Base-by-base conservation (phyloP, 2,329 filamentous ascomycete species). In the Pseudohalonectria lignicola region DNA sequence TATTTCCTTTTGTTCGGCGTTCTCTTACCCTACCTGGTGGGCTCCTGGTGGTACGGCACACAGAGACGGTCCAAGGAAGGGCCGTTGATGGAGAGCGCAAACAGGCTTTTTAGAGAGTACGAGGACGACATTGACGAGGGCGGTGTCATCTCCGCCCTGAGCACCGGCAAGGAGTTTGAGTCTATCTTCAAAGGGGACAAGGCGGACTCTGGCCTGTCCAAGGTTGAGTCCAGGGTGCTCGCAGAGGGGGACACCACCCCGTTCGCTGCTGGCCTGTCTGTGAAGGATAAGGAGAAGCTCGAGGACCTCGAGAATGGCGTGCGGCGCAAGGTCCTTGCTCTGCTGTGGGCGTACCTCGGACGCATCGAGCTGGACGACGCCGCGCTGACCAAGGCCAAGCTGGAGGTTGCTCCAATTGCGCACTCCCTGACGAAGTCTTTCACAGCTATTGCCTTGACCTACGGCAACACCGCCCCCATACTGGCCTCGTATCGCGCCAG, bases 41-140 rank as follows among this genome's bases (percentile, higher is more conserved):
- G 92, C 34, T 87, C 83, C 42, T 98, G 92, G 92, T 98, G 92
- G 92, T 98, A 98, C 56, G 92, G 93, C 43, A 93, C 86, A 25
- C 90, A 94, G 60, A 77, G 81, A 51, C 77, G 85, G 61, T 96
- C 92, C 28, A 93, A 90, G 64, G 93, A 98, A 61, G 86, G 86
- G 49, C 83, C 96, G 19, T 70, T 94, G 39, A 82, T 95, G 56
- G 86, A 92, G 55, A 95, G 85, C 60, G 88, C 93, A 49, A 93
- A 93, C 59, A 88, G 86, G 47, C 74, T 98, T 41, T 96, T 98
- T 73, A 82, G 80, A 50, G 86, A 94, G 54, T 98, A 93, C 62
- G 79, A 85, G 46, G 88, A 94, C 39, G 75, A 78, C 45, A 82
- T 92, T 45, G 78, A 86, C 45, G 81, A 86, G 51, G 82, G 82